A percentile compares a stretch with the other conserved stretches of the same genome.
phyloP scores from a whole-genome alignment of 495 filamentous ascomycete species.

The Corynascus novoguineensis region DNA sequence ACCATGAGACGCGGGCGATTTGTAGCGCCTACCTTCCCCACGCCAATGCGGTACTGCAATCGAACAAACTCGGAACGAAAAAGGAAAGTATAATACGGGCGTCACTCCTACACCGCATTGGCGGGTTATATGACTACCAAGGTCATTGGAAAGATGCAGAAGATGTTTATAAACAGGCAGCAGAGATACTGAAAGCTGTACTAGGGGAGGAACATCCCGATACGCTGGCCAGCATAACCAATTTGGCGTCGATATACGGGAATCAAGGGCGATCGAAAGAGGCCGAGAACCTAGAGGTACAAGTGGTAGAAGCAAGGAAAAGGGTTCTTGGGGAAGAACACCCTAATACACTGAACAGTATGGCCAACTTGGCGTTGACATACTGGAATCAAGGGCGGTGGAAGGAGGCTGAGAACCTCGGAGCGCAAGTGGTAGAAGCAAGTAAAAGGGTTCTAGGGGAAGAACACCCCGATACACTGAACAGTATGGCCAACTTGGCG shows the following conservation, averaged over 20 bases:
- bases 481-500: background rate
- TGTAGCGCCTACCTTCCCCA: slow-evolving; percentile 39
- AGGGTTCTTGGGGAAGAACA: slow-evolving; percentile 31
- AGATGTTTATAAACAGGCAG: background rate
- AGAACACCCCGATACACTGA: background rate
- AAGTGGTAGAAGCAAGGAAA: slow-evolving; percentile 5
- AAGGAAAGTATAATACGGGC: slow-evolving; percentile 14
- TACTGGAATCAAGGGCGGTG: slow-evolving; percentile 33
- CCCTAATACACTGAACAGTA: slow-evolving; percentile 24
- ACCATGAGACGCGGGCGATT: slow-evolving; percentile 29
- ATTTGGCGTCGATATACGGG: background rate
- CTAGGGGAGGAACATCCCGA: background rate
- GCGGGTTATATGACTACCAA: slow-evolving; percentile 4
- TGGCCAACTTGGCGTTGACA: slow-evolving; percentile 6
- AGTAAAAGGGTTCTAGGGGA: background rate
- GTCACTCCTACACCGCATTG: background rate
- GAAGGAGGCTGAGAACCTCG: slow-evolving; percentile 32
- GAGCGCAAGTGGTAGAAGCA: background rate
- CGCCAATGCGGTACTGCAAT: slow-evolving; percentile 25
- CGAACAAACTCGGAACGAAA: background rate
- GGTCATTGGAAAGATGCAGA: slow-evolving; percentile 36
- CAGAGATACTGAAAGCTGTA: background rate
- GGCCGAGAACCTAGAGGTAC: slow-evolving; percentile 23
- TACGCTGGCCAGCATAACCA: background rate
- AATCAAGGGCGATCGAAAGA: slow-evolving; percentile 30